Base-by-base conservation (phyloP, 2,329 filamentous ascomycete species). In the Aureobasidium melanogenum region DNA sequence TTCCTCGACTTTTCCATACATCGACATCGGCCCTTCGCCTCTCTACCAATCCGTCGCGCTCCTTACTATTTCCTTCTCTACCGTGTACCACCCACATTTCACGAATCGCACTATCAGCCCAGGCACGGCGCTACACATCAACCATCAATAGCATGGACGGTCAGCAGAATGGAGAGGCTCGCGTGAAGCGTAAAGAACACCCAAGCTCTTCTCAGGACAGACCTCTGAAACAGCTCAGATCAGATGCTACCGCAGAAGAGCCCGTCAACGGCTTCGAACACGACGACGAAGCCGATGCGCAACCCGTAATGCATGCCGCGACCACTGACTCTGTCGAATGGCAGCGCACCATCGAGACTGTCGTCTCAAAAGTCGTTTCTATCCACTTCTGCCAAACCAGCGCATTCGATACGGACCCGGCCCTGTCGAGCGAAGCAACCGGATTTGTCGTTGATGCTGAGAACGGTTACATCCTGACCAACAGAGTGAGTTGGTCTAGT, bases 301-400 rank as follows among this genome's bases (percentile, higher is more conserved):
- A 34, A 61, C 72, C 76, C 64, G 73, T 74, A 62, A 70, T 80
- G 67, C 78, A 71, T 59, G 78, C 78, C 65, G 76, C 79, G 52
- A 75, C 81, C 26, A 66, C 73, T 51, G 88, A 91, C 68, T 89
- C 87, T 2, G 86, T 86, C 26, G 92, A 96, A 77, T 99, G 94
- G 94, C 93, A 97, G 75, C 88, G 87, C 55, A 97, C 92, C 0
- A 96, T 97, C 63, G 92, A 97, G 75, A 88, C 86, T 64, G 94
- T 99, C 3, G 92, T 99, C 59, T 87, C 88, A 72, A 96, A 92
- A 68, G 94, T 97, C 19, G 94, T 99, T 54, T 96, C 93, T n/a
- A 97, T 99, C 69, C 89, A 96, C 67, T 99, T 99, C 78, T 97
- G 93, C 73, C 91, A 97, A 80, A 97, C 94, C 0, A 96, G 90